Evolutionary conservation across 2,329 filamentous ascomycete species (phyloP), one percentile per base, ranked within the genome.

Genomic region (Ceratocystis albifundus): DNA sequence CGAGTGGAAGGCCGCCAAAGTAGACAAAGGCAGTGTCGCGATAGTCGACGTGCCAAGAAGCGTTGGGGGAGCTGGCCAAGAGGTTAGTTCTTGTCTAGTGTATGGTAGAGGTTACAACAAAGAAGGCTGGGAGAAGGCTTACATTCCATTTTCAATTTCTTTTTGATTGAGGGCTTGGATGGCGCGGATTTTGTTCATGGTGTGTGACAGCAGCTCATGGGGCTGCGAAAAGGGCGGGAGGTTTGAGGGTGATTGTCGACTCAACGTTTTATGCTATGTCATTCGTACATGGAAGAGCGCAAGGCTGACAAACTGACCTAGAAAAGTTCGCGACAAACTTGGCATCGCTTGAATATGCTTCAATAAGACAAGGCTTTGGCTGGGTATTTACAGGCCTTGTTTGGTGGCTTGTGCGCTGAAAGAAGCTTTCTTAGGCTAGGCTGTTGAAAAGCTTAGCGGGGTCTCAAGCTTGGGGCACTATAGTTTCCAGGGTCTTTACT

Each of bases 21-120:
- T 96, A 96, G 74, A 99, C 80, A 76, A 93, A 99, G 68, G 94
- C 95, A 1, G 94, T 97, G 78, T 96, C 94, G 77, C 90, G 89
- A 77, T 97, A 99, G 79, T 99, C 95, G 75, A 88, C 87, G 75
- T 97, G 93, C 93, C 93, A 97, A 67, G 93, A 96, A 69, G 88
- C 93, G 76, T 91, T 86, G 53, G 92, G 87, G 1, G 87, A 82
- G 71, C 90, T 92, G 55, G 44, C 69, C 75, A 70, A 74, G 74
- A 41, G 20, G 44, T 48, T 25, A 48, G 44, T 10, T 20, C 25
- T 67, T 62, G 53, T 69, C 46, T 62, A 22, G 55, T 45, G 32
- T 62, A 41, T 41, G 67, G 53, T 55, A 59, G 53, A 12, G 5
- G 1, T 12, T 17, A 62, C 36, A 41, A 41, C 36, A 32, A 17